phyloP scores from a whole-genome alignment of 2,329 filamentous ascomycete species.

The Calonectria hongkongensis region DNA sequence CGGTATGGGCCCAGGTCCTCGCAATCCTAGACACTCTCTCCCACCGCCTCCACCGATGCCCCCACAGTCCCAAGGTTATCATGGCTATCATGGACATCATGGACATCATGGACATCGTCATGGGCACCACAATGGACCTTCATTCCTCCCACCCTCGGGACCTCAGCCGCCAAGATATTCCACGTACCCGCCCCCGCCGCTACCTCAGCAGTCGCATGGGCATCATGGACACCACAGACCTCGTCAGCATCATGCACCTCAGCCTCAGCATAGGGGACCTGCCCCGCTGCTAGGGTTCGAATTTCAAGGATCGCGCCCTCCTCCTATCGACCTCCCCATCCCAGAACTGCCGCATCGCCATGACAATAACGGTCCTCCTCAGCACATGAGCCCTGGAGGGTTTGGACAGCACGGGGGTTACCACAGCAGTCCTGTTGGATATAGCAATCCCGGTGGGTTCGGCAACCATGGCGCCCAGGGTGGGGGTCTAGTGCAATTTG shows the following conservation, averaged over 20 bases:
- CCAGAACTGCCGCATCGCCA: background rate
- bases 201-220: background rate
- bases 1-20: background rate
- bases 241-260: background rate
- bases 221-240: background rate
- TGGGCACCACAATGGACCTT: background rate
- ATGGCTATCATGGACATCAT: background rate
- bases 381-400: background rate
- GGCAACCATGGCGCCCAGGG: background rate
- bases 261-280: background rate
- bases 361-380: background rate
- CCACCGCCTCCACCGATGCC: background rate
- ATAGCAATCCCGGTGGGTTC: background rate
- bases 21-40: background rate
- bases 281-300: conserved; percentile 3
- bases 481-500: background rate
- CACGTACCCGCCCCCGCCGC: background rate
- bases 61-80: background rate
- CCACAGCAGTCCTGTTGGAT: background rate
- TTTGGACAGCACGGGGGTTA: background rate
- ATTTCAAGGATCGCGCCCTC: background rate
- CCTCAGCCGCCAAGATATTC: background rate
- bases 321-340: background rate
- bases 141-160: background rate
- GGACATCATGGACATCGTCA: background rate